Base-by-base conservation (phyloP, 1,284 basidiomycete genomes). In the Cryptococcus depauperatus region DNA sequence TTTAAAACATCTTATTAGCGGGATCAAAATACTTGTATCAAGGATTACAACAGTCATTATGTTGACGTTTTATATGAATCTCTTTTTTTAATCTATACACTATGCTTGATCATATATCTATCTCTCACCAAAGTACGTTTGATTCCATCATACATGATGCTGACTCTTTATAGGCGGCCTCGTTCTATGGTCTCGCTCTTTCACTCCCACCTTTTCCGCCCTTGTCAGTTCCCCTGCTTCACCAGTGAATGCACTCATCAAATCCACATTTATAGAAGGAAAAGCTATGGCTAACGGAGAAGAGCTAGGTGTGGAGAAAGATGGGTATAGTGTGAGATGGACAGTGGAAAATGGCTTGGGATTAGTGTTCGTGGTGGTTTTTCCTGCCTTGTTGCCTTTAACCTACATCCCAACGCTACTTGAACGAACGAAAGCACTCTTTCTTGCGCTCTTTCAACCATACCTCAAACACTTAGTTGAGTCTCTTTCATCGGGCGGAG, bases 341-440 rank as follows among this genome's bases (percentile, higher is more conserved):
- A 83, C 85, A 0, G 83, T 91, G 59, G 83, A 87, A 28, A 96
- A 96, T 64, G 86, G 90, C 47, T 76, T 95, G 32, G 90, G 91
- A 54, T 79, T 96, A 56, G 91, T 96, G 41, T 95, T 96, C 62
- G 91, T 93, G 58, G 89, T 90, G 57, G 56, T 84, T 75, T 14
- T 96, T 73, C 93, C 97, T 63, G 85, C 93, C 37, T 91, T 99
- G 50, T 77, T 99, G 13, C 92, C 95, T 55, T 77, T 99, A 21
- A 83, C 88, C 8, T 98, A 98, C 66, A 84, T 97, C 46, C 88
- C 93, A 0, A 83, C 90, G 37, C 80, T 98, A 5, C 77, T 95
- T 14, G 73, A 75, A 21, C 79, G 85, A 4, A 76, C 90, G 59
- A 90, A 89, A 64, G 74, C 80, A 1, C 76, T 92, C 25, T 95